Percentiles rank a stretch among this genome's conserved stretches.
Conservation (phyloP, 176 grass and related monocot species). For the Saccharum officinarum region DNA sequence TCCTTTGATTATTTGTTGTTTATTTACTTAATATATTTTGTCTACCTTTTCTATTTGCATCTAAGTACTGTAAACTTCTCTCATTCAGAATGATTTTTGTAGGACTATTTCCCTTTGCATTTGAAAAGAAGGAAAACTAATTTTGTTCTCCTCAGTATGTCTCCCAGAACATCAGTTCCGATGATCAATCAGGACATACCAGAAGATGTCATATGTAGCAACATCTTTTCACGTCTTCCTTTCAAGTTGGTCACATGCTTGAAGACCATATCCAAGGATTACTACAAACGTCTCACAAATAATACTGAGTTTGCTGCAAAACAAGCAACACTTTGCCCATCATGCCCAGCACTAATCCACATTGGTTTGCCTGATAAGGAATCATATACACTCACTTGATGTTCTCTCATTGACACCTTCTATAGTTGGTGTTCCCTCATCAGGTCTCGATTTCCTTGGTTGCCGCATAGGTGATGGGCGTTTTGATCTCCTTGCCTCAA, state of each 20-base stretch:
- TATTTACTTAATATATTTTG: background rate
- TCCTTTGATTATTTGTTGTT: background rate
- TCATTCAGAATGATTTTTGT: background rate
- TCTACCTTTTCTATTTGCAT: background rate
- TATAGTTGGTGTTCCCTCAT: background rate
- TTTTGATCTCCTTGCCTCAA: background rate
- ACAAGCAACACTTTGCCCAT: background rate
- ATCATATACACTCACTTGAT: background rate
- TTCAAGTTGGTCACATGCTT: background rate
- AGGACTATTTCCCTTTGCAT: background rate
- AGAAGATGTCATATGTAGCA: background rate
- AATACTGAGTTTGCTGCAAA: background rate
- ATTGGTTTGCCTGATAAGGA: background rate
- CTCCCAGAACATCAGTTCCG: background rate
- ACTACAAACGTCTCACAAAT: fast-evolving
- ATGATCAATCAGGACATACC: background rate
- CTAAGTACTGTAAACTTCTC: background rate
- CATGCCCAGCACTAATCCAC: background rate
- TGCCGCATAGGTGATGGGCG: background rate
- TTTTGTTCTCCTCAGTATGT: background rate
- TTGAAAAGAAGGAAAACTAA: background rate
- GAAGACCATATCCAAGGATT: background rate
- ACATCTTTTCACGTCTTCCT: background rate
- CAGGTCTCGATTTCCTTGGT: background rate
- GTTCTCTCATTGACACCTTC: background rate